phyloP scores from a whole-genome alignment of 192 early-diverging fungal species.

The Entomortierella chlamydospora region DNA sequence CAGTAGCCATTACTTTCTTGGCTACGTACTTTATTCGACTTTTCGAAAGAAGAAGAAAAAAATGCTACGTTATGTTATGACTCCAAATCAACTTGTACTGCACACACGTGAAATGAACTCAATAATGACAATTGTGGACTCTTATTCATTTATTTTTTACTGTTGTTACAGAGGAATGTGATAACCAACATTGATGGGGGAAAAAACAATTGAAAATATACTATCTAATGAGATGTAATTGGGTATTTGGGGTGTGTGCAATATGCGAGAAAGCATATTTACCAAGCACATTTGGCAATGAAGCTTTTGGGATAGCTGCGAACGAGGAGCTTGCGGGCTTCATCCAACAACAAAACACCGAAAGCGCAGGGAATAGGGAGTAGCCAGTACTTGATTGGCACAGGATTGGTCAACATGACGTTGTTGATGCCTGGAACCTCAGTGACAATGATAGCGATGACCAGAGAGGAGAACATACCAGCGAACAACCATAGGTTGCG shows the following conservation, averaged over 20 bases:
- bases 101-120: too few species aligned
- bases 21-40: too few species aligned
- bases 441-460: constrained; percentile 60
- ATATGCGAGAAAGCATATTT: background rate
- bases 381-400: constrained; percentile 76
- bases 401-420: constrained; percentile 64
- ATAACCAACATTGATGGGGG: too few species aligned
- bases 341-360: constrained; percentile 72
- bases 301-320: constrained; percentile 35
- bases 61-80: too few species aligned
- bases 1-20: too few species aligned
- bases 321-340: constrained; percentile 69
- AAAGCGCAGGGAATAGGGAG: constrained; percentile 71
- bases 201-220: too few species aligned
- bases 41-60: too few species aligned
- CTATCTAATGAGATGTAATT: background rate
- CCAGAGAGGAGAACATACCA: constrained; percentile 61
- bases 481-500: constrained; percentile 69
- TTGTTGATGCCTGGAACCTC: constrained; percentile 65
- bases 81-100: too few species aligned
- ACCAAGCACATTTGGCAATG: constrained; percentile 42
- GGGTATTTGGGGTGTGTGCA: constrained; percentile 4
- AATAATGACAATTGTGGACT: too few species aligned
- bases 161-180: too few species aligned
- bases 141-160: too few species aligned